phyloP scores from a whole-genome alignment of 2,329 filamentous ascomycete genomes.

The Graphium sp. region DNA sequence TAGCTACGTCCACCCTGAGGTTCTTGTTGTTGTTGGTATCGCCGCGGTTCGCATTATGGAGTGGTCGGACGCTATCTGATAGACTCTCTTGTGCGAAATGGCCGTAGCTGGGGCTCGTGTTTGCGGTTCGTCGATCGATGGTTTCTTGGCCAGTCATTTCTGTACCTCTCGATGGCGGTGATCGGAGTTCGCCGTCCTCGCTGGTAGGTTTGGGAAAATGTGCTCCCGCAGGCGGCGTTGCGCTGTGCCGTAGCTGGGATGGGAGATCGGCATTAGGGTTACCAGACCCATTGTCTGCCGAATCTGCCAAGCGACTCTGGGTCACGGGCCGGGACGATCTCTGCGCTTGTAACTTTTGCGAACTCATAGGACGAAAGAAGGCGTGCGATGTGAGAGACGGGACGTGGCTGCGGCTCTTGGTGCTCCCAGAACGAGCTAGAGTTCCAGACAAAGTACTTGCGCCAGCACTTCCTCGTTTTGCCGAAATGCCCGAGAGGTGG shows the following conservation, averaged over 20 bases:
- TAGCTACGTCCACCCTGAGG: conserved; percentile 42
- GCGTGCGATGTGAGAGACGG: conserved; percentile 77
- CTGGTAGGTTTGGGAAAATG: conserved; percentile 10
- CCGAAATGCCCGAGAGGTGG: conserved; percentile 20
- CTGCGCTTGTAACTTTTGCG: conserved; percentile 83
- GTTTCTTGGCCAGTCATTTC: conserved; percentile 63
- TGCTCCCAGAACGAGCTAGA: conserved; percentile 21
- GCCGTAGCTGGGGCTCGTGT: conserved; percentile 53
- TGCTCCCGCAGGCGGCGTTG: not conserved
- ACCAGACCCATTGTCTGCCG: conserved; percentile 1
- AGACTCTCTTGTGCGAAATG: conserved; percentile 43
- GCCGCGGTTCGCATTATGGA: conserved; percentile 35
- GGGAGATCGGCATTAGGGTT: conserved; percentile 4
- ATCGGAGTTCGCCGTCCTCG: conserved; percentile 31
- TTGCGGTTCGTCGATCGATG: conserved; percentile 53
- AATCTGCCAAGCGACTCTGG: conserved; percentile 3
- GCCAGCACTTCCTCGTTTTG: conserved; percentile 21
- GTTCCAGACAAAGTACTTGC: conserved; percentile 1
- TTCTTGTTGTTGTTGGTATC: conserved; percentile 18
- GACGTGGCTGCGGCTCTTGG: conserved; percentile 71
- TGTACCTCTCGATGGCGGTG: conserved; percentile 61
- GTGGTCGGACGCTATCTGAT: conserved; percentile 62
- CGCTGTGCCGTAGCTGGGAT: not conserved
- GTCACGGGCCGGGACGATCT: conserved; percentile 25
- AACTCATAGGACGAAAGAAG: conserved; percentile 95